phyloP scores from a whole-genome alignment of 139 green algal species.

The Coelastrella sp. region DNA sequence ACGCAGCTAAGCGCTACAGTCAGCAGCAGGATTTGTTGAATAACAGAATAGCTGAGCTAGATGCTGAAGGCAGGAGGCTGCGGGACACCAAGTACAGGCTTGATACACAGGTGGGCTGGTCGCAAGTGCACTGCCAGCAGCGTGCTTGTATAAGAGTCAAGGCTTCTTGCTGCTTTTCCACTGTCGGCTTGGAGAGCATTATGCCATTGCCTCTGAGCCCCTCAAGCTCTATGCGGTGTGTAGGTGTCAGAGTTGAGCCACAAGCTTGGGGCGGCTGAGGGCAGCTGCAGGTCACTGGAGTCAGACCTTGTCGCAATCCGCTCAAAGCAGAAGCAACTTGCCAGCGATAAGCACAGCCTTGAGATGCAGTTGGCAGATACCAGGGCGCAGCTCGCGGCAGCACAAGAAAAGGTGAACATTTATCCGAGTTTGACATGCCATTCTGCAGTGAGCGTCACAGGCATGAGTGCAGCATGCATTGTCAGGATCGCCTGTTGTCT shows the following conservation, averaged over 20 bases:
- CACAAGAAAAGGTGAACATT: conserved; percentile 80
- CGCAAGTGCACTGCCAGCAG: not conserved
- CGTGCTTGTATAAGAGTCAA: not conserved
- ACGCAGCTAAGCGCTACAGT: conserved; percentile 44
- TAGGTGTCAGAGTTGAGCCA: conserved; percentile 79
- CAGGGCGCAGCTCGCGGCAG: conserved; percentile 56
- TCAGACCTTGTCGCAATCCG: conserved; percentile 70
- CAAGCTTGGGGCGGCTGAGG: conserved; percentile 73
- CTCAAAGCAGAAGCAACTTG: conserved; percentile 45
- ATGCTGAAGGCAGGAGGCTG: conserved; percentile 74
- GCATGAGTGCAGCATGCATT: not conserved
- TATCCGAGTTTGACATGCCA: not conserved
- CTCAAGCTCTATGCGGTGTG: not conserved
- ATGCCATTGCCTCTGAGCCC: too few species aligned
- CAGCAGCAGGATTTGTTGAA: conserved; percentile 56
- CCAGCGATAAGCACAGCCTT: conserved; percentile 58
- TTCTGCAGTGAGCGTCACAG: not conserved
- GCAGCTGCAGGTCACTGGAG: conserved; percentile 61
- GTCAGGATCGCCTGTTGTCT: not conserved
- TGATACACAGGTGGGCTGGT: conserved; percentile 70
- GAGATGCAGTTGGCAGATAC: conserved; percentile 72
- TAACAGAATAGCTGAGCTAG: conserved; percentile 60
- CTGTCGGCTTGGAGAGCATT: too few species aligned
- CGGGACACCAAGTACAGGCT: conserved; percentile 83
- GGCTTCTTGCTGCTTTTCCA: not conserved